phyloP scores from a whole-genome alignment of 306 rosid genomes.

The Lathyrus aphaca region DNA sequence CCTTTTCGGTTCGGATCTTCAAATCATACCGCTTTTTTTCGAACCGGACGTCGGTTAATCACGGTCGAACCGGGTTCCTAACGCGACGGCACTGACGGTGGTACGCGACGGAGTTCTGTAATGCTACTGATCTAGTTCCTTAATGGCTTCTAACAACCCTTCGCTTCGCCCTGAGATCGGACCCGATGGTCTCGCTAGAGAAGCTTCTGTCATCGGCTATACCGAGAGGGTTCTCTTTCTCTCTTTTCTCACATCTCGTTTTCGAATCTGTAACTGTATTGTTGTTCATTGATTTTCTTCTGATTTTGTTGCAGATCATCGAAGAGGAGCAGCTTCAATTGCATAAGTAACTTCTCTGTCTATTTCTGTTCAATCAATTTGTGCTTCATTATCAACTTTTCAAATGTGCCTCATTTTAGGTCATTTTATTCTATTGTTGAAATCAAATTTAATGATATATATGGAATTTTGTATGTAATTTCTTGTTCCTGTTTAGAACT shows the following conservation, averaged over 20 bases:
- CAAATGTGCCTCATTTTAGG: conserved; percentile 17
- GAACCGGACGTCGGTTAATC: conserved; percentile 38
- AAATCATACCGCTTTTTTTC: conserved; percentile 29
- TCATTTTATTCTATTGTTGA: not conserved
- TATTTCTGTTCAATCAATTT: conserved; percentile 5
- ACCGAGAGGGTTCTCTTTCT: conserved; percentile 73
- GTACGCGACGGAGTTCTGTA: conserved; percentile 5
- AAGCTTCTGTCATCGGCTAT: conserved; percentile 76
- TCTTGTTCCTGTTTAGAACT: not conserved
- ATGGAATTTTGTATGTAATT: conserved; percentile 15
- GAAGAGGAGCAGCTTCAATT: conserved; percentile 83
- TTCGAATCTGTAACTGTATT: not conserved
- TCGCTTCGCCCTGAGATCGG: conserved; percentile 79
- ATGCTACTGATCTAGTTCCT: conserved; percentile 18
- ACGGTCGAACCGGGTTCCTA: conserved; percentile 36
- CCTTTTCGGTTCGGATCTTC: conserved; percentile 31
- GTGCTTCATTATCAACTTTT: conserved; percentile 1
- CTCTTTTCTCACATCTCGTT: not conserved
- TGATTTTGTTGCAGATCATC: conserved; percentile 57
- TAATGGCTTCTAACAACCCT: conserved; percentile 70
- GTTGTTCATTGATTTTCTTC: conserved; percentile 18
- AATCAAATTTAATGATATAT: conserved; percentile 10
- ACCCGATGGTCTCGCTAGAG: conserved; percentile 84
- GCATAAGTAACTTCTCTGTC: conserved; percentile 59
- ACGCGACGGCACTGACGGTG: conserved; percentile 24